Evolutionary conservation across 768 basidiomycete species (phyloP).

Genomic region (Sarcomyxa edulis): DNA sequence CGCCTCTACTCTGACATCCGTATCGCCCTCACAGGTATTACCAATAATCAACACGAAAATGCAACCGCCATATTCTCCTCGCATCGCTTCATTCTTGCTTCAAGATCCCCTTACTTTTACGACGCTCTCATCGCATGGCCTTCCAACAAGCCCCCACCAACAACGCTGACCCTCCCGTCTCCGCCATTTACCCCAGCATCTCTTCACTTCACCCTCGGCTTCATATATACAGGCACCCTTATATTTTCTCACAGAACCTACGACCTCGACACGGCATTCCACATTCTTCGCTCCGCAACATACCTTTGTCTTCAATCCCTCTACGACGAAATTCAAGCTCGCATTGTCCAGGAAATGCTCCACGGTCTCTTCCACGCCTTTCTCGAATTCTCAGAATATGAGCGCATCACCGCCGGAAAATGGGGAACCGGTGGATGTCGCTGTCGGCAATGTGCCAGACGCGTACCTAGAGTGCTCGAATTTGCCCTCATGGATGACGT

Average conservation of each 20-base stretch:
- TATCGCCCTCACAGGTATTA: slow-evolving; percentile 68
- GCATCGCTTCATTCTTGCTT: slow-evolving; percentile 90
- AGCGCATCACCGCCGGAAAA: slow-evolving; percentile 62
- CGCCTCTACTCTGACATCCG: slow-evolving; percentile 91
- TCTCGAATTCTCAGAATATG: slow-evolving; percentile 75
- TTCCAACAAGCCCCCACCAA: slow-evolving; percentile 32
- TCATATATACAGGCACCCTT: slow-evolving; percentile 92
- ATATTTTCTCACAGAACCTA: slow-evolving; percentile 89
- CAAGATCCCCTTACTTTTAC: slow-evolving; percentile 85
- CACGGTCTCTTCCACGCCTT: slow-evolving; percentile 88
- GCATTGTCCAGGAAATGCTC: slow-evolving; percentile 83
- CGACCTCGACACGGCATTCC: slow-evolving; percentile 88
- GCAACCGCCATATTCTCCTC: slow-evolving; percentile 84
- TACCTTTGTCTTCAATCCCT: slow-evolving; percentile 77
- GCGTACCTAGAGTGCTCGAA: slow-evolving; percentile 78
- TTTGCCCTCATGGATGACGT: slow-evolving; percentile 79
- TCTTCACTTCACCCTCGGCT: slow-evolving; percentile 90
- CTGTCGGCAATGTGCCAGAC: slow-evolving; percentile 77
- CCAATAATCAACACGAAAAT: slow-evolving; percentile 54
- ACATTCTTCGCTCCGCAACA: slow-evolving; percentile 76
- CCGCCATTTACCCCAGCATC: slow-evolving; percentile 95
- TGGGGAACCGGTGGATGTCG: slow-evolving; percentile 85
- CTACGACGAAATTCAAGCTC: slow-evolving; percentile 73
- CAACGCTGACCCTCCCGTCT: slow-evolving; percentile 71
- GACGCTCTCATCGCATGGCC: slow-evolving; percentile 69